Conservation (phyloP, 768 basidiomycete genomes). For the Mrakia blollopis region DNA sequence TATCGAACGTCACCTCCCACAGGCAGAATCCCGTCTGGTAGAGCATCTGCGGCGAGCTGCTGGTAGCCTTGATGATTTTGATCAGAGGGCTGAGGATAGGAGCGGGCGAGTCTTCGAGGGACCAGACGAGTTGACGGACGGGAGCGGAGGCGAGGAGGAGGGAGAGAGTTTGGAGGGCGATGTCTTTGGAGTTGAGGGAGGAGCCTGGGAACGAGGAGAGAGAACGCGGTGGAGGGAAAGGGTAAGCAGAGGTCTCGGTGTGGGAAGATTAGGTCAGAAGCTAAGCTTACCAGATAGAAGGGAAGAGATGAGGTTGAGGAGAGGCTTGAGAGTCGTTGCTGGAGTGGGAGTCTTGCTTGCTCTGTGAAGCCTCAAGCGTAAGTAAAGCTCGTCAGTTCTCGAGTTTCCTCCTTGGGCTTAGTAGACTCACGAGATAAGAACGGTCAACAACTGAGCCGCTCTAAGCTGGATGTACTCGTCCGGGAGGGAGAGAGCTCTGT, state of each 20-base stretch:
- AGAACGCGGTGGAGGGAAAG: background rate
- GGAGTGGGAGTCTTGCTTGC: constrained; percentile 21
- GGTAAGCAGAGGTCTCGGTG: background rate
- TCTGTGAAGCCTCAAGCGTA: background rate
- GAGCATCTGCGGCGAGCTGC: constrained; percentile 66
- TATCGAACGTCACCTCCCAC: constrained; percentile 91
- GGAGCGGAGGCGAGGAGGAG: constrained; percentile 23
- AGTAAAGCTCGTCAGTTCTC: background rate
- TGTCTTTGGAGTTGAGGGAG: constrained; percentile 15
- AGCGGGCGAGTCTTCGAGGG: constrained; percentile 21
- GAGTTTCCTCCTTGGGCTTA: background rate
- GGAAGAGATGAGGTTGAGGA: constrained; percentile 28
- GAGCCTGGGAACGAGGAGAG: background rate
- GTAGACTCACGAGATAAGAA: constrained; percentile 49
- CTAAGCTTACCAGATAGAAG: constrained; percentile 2
- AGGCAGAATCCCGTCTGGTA: constrained; percentile 90
- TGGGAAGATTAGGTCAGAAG: too few relatives aligned
- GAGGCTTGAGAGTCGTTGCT: constrained; percentile 16
- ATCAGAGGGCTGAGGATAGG: constrained; percentile 52
- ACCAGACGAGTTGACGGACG: constrained; percentile 16
- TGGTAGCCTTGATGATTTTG: constrained; percentile 63
- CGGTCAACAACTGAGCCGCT: constrained; percentile 76
- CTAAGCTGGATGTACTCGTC: constrained; percentile 97
- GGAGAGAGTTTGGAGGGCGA: constrained; percentile 24
- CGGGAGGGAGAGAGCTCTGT: constrained; percentile 70